Evolutionary conservation across 1,284 basidiomycete species (phyloP), one percentile per base, ranked within the genome.

Genomic region (Moesziomyces sp.): DNA sequence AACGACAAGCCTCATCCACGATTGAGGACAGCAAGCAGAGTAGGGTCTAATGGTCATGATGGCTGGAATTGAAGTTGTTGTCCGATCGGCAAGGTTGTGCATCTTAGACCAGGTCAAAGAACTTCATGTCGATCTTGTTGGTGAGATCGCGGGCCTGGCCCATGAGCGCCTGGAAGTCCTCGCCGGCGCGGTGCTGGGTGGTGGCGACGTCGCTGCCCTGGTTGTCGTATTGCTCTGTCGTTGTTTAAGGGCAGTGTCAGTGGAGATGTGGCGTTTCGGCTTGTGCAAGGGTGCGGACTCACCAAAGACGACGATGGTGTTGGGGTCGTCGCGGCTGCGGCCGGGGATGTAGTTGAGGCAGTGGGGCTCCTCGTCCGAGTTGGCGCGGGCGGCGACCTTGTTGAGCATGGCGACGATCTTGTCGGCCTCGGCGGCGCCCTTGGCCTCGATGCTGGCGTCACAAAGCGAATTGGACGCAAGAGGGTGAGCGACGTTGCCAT

Each of bases 221-320:
- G 72, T 74, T 74, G 53, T 74, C 62, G 62, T 74, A 74, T 58
- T 70, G 61, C 56, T 74, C 70, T 73, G 57, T 50, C 0, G 11
- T 26, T 26, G 38, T 28, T 19, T 2, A 11, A 23, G 21, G 46
- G 19, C 1, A 53, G n/a, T 26, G 23, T n/a, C 13, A 49, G 19
- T 26, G 8, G 24, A 26, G 24, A 26, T 26, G 24, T 26, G 24
- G 24, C 3, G 24, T 26, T 3, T 1, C 3, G 24, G 24, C 24
- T 26, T 2, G n/a, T 28, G 40, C 43, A 50, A 26, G 21, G 16
- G 40, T 7, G 46, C 5, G 24, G 3, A 57, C 69, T 55, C 30
- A 73, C 70, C 72, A 55, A 66, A 70, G 21, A 74, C 72, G 13
- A 70, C 54, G 48, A 70, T 62, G 46, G 52, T 66, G 66, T 62